Percentiles rank a stretch among this genome's conserved stretches.
Conservation (phyloP, 2,329 filamentous ascomycete genomes). For the Trichoderma endophyticum region DNA sequence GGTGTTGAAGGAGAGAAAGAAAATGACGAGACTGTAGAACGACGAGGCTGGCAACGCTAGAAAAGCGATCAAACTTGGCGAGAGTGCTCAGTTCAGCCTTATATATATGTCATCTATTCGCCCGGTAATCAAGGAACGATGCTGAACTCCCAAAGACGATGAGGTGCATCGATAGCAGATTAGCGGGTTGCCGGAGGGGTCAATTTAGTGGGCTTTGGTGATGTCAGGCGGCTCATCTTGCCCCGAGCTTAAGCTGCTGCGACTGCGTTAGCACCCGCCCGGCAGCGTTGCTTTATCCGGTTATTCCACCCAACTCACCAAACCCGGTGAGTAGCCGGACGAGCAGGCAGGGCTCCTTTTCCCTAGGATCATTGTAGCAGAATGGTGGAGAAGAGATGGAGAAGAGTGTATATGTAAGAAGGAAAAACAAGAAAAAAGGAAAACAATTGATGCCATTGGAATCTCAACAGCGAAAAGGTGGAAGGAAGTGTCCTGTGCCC, state of each 20-base stretch:
- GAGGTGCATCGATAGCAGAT: neutral
- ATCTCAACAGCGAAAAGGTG: neutral
- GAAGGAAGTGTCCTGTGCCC: neutral
- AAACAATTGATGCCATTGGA: neutral
- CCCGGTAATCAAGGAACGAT: neutral
- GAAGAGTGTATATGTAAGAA: neutral
- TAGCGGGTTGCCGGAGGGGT: conserved; percentile 7
- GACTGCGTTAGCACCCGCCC: neutral
- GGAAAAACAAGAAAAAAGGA: no score
- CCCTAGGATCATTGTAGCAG: neutral
- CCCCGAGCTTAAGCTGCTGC: neutral
- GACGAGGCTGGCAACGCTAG: no score
- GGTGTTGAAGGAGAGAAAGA: neutral
- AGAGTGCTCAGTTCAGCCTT: neutral
- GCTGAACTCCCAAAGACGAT: no score
- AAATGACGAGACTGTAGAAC: neutral
- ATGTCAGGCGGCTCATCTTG: neutral
- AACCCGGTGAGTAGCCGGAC: neutral
- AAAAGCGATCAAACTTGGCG: neutral
- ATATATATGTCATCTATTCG: neutral
- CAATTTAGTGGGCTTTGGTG: conserved; percentile 2
- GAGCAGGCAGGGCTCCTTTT: no score
- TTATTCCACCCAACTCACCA: neutral
- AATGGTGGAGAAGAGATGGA: neutral
- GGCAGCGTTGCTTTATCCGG: neutral